Percentiles rank a stretch among this genome's conserved stretches.
phyloP scores from a whole-genome alignment of 148 eudicot genomes.

The Silene latifolia region DNA sequence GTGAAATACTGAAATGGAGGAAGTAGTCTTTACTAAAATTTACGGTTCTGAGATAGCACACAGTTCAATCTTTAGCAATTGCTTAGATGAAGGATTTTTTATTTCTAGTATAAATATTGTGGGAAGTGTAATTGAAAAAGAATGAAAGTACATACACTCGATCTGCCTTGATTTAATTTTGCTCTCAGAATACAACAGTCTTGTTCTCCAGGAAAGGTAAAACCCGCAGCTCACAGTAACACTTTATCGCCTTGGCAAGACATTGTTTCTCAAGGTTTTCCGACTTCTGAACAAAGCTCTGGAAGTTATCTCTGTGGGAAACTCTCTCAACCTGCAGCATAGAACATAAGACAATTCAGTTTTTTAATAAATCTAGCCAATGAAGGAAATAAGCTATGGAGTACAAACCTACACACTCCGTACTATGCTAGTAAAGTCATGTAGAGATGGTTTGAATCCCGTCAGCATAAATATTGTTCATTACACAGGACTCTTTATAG shows the following conservation, averaged over 20 bases:
- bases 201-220: constrained; percentile 67
- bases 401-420: no score
- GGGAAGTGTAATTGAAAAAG: background rate
- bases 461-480: no score
- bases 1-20: no score
- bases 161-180: background rate
- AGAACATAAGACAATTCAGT: constrained; percentile 1
- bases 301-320: constrained; percentile 82
- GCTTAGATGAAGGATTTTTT: background rate
- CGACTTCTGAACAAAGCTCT: constrained; percentile 75
- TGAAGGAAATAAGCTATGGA: background rate
- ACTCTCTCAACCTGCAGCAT: constrained; percentile 83
- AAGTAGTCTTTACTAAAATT: no score
- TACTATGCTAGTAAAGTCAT: no score
- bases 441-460: no score
- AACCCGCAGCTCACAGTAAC: constrained; percentile 86
- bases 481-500: no score
- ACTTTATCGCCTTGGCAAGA: constrained; percentile 86
- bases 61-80: no score
- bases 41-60: no score
- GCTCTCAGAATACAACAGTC: constrained; percentile 79
- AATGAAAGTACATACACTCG: constrained; percentile 16
- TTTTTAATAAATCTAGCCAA: background rate
- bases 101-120: background rate
- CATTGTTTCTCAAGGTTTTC: constrained; percentile 93